Evolutionary conservation across 495 filamentous ascomycete species (phyloP), one percentile per base, ranked within the genome.

Genomic region (Venustampulla echinocandica): DNA sequence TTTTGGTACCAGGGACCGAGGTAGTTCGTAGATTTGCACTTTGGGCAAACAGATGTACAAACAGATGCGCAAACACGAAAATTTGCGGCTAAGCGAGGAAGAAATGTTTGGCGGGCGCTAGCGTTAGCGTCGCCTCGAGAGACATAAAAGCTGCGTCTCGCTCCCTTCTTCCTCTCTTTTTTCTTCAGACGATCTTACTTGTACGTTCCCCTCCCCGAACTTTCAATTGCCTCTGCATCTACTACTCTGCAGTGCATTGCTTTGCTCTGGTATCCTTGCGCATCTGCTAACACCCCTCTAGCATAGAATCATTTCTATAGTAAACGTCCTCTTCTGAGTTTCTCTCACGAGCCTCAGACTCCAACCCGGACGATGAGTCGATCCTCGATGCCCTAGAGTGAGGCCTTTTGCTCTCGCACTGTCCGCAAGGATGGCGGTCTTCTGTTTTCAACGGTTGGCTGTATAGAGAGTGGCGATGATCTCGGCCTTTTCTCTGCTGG

Each of bases 321-420:
- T 68, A 66, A 65, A 66, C 63, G 61, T 68, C 68, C 56, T 60
- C 59, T 65, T 66, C 67, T 70, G 67, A 70, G 64, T 55, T 65
- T 60, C 60, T 62, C 56, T 69, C 55, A 58, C 70, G 68, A 82
- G 80, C 80, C 72, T 79, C 79, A 82, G 74, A 79, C 75, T 75
- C 71, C 73, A 81, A 73, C 80, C 80, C 80, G 79, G 78, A 72
- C 76, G 79, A 83, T 83, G 79, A 83, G 61, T 62, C 72, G 72
- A 74, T 75, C 76, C 76, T 76, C 77, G 70, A 68, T 71, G 72
- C 77, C 76, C 76, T 70, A 79, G 79, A 81, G 79, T 83, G 79
- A 83, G 73, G 62, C 74, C 69, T 67, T 72, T 65, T 68, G 63
- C 71, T 73, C 69, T 75, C 65, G 75, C 74, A 75, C 64, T 63